These are phyloP conservation scores for Fusarium luffae DNA, from an alignment of 2,329 filamentous ascomycete genomes.

Conservation along the genomic window DNA sequence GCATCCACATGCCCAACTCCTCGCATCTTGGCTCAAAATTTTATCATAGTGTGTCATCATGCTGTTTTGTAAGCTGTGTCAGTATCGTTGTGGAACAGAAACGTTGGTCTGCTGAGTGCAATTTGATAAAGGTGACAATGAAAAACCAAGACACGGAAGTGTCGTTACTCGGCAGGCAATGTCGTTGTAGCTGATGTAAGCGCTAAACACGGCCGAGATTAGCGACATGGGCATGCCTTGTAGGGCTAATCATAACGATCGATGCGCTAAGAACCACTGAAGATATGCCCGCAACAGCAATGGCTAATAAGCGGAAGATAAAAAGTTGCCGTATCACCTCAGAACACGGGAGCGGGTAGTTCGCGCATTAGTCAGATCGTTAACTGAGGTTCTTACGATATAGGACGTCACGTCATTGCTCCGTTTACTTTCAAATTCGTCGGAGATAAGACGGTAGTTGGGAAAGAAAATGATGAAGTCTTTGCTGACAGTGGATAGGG, in stretches of 20 bases:
- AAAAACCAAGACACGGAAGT: too few species aligned
- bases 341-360: not conserved
- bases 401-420: too few species aligned
- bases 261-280: not conserved
- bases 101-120: not conserved
- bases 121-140: accelerated
- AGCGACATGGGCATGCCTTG: not conserved
- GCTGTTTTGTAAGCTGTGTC: not conserved
- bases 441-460: not conserved
- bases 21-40: accelerated
- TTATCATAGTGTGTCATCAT: not conserved
- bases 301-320: not conserved
- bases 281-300: not conserved
- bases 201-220: not conserved
- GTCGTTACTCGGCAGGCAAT: not conserved
- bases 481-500: not conserved
- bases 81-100: not conserved
- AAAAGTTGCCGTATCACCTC: not conserved
- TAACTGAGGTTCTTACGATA: not conserved
- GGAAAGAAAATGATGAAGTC: not conserved
- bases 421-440: too few species aligned
- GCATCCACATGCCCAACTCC: not conserved
- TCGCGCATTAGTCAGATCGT: not conserved
- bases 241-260: not conserved
- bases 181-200: not conserved